Conservation (phyloP, 108 stramenopile genomes). For the Aureococcus anophagefferens region DNA sequence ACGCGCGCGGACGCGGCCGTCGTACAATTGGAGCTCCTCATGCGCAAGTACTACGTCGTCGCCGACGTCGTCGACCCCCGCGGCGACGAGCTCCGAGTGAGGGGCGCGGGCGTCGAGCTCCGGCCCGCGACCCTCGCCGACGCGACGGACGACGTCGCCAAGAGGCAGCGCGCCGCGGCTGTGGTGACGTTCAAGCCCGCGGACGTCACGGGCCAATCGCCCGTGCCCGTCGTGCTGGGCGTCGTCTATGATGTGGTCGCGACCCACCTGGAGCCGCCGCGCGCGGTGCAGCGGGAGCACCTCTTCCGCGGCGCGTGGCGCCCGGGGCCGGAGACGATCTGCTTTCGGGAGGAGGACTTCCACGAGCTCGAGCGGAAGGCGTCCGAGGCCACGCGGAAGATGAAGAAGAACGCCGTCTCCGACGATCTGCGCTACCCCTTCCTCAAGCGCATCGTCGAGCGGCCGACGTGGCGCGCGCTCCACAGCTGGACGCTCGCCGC, state of each 20-base stretch:
- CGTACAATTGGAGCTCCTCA: not conserved
- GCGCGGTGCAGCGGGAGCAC: too few relatives aligned
- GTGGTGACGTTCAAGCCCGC: too few relatives aligned
- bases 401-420: not conserved
- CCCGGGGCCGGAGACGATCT: not conserved
- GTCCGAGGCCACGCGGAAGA: not conserved
- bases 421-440: not conserved
- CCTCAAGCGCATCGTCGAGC: not conserved
- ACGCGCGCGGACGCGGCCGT: not conserved
- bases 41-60: not conserved
- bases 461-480: not conserved
- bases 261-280: too few relatives aligned
- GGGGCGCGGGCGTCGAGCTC: too few relatives aligned
- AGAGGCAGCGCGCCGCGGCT: too few relatives aligned
- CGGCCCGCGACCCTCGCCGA: too few relatives aligned
- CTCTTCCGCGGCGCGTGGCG: too few relatives aligned
- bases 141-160: too few relatives aligned
- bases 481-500: not conserved
- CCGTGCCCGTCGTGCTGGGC: too few relatives aligned
- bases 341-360: not conserved
- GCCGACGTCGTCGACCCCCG: not conserved
- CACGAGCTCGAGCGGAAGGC: not conserved
- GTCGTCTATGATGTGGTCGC: too few relatives aligned
- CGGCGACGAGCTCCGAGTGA: not conserved
- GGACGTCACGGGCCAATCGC: too few relatives aligned